These are phyloP conservation scores for Sphaceloma murrayae DNA, from an alignment of 2,329 filamentous ascomycete species.

Conservation along the genomic window DNA sequence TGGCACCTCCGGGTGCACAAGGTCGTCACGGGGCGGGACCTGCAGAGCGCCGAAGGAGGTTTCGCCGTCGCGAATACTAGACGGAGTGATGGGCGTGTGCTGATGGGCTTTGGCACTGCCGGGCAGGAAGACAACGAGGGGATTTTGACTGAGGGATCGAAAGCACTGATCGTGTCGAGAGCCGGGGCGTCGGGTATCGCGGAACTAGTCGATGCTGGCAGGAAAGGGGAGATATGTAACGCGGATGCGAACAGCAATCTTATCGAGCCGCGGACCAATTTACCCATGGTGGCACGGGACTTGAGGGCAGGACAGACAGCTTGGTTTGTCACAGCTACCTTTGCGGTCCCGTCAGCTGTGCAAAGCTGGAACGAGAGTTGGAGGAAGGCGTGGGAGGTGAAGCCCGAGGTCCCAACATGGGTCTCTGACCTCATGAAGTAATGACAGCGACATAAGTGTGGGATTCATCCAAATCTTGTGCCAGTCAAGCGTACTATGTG, in stretches of 20 bases:
- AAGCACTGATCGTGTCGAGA: slow-evolving; percentile 38
- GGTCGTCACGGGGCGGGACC: slow-evolving; percentile 48
- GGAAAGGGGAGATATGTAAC: slow-evolving; percentile 57
- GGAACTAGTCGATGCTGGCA: slow-evolving; percentile 32
- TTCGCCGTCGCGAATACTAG: slow-evolving; percentile 60
- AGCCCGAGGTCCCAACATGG: slow-evolving; percentile 24
- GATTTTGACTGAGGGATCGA: slow-evolving; percentile 27
- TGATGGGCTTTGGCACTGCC: slow-evolving; percentile 34
- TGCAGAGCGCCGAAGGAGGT: slow-evolving; percentile 64
- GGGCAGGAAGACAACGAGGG: slow-evolving; percentile 34
- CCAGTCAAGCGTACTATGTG: neutral
- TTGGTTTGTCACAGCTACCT: slow-evolving; percentile 64
- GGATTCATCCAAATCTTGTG: neutral
- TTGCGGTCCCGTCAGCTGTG: slow-evolving; percentile 53
- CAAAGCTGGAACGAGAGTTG: slow-evolving; percentile 46
- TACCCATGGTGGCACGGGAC: slow-evolving; percentile 59
- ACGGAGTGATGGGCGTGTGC: slow-evolving; percentile 48
- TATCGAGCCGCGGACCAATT: slow-evolving; percentile 59
- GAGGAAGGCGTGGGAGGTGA: slow-evolving; percentile 39
- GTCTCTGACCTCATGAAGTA: slow-evolving; percentile 20
- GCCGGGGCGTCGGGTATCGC: slow-evolving; percentile 44
- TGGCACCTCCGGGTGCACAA: slow-evolving; percentile 62
- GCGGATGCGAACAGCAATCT: slow-evolving; percentile 74
- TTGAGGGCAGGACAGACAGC: slow-evolving; percentile 47
- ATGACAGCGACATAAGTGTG: no score